phyloP scores from a whole-genome alignment of 163 green algal species.

The Prototheca wickerhamii region DNA sequence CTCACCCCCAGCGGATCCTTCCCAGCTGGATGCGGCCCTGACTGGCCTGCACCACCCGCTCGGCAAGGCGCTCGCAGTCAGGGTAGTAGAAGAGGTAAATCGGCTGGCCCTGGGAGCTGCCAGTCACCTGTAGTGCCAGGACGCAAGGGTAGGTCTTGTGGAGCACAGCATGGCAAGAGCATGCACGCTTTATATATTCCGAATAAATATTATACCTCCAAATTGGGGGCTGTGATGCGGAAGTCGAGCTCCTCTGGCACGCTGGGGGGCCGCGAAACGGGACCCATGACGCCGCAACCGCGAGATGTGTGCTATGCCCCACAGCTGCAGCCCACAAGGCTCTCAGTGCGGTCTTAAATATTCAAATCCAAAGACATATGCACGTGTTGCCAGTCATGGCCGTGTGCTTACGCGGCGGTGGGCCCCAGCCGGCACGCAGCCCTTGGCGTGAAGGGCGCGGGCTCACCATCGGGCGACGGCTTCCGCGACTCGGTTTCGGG shows the following conservation, averaged over 20 bases:
- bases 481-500: no score
- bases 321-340: no score
- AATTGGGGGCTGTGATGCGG: slow-evolving; percentile 41
- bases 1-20: slow-evolving; percentile 81
- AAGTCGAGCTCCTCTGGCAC: slow-evolving; percentile 9
- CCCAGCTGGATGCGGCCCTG: slow-evolving; percentile 70
- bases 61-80: slow-evolving; percentile 69
- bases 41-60: slow-evolving; percentile 59
- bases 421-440: no score
- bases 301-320: no score
- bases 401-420: no score
- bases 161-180: no score
- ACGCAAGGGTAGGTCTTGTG: background rate
- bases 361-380: no score
- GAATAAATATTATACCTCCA: slow-evolving; percentile 12
- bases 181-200: no score
- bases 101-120: background rate
- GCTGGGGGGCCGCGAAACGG: background rate
- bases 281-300: background rate
- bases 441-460: no score
- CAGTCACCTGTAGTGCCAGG: background rate
- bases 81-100: slow-evolving; percentile 80
- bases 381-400: no score
- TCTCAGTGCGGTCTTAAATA: no score
- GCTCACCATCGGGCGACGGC: no score